phyloP scores from a whole-genome alignment of 768 basidiomycete genomes.

The Hemileccinum impolitum region DNA sequence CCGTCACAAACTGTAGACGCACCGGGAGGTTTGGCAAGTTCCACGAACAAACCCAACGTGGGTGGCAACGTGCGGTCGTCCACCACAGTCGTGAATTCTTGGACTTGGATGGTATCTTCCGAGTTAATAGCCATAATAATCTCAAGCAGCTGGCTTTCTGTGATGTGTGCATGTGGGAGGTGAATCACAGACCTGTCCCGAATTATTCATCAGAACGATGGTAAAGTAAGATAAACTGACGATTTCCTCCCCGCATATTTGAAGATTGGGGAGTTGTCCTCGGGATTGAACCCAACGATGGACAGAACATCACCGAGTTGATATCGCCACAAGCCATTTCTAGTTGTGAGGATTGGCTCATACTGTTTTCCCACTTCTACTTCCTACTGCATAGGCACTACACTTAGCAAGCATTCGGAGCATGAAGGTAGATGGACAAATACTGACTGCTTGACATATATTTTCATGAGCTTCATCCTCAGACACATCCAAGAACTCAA shows the following conservation, averaged over 20 bases:
- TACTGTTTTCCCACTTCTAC: constrained; percentile 14
- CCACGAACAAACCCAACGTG: constrained; percentile 17
- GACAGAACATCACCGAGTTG: constrained; percentile 15
- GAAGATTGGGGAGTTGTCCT: constrained; percentile 8
- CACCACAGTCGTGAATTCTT: constrained; percentile 11
- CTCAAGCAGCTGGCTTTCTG: constrained; percentile 9
- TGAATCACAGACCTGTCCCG: constrained; percentile 5
- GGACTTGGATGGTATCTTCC: constrained; percentile 4
- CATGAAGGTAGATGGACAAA: not conserved
- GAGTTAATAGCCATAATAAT: not conserved
- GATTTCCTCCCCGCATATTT: constrained; percentile 14
- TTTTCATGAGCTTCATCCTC: constrained; percentile 10
- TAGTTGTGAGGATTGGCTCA: constrained; percentile 20
- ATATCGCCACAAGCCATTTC: constrained; percentile 22
- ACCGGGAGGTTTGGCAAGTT: constrained; percentile 10
- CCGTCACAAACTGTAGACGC: not conserved
- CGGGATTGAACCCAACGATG: constrained; percentile 11
- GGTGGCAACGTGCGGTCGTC: constrained; percentile 9
- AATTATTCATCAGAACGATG: not conserved
- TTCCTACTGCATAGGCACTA: constrained; percentile 9
- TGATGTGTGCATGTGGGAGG: constrained; percentile 1
- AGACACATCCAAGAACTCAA: constrained; percentile 19
- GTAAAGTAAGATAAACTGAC: constrained; percentile 6
- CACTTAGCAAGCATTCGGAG: not conserved
- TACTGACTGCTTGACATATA: constrained; percentile 16